A percentile compares a stretch with the other conserved stretches of the same genome.
Evolutionary conservation across 371 early-diverging fungal species (phyloP).

Genomic region (Mucor irregularis): DNA sequence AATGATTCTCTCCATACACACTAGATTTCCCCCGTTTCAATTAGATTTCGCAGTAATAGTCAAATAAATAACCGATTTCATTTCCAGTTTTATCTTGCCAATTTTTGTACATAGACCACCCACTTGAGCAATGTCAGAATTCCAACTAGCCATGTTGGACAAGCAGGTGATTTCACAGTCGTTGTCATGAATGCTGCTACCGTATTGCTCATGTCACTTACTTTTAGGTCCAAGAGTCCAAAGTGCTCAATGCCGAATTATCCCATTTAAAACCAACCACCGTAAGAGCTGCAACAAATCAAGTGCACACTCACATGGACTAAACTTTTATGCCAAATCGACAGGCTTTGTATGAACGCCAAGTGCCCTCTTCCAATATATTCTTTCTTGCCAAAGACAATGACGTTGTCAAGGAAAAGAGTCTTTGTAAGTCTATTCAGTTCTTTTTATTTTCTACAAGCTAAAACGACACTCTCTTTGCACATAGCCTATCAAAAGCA

Average conservation of each 20-base stretch:
- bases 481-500: constrained; percentile 8
- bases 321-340: too few species aligned
- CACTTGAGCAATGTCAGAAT: constrained; percentile 15
- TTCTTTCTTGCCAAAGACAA: constrained; percentile 28
- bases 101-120: too few species aligned
- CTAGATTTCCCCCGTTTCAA: too few species aligned
- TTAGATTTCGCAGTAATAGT: too few species aligned
- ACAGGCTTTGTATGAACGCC: constrained; percentile 27
- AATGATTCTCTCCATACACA: constrained; percentile 35
- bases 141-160: constrained; percentile 4
- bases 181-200: neutral
- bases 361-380: constrained; percentile 31
- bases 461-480: neutral
- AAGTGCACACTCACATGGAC: too few species aligned
- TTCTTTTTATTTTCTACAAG: neutral
- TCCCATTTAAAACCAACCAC: constrained; percentile 17
- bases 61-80: too few species aligned
- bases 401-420: constrained; percentile 13
- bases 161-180: constrained; percentile 5
- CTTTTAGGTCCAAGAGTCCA: constrained; percentile 21
- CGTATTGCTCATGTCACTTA: neutral
- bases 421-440: constrained; percentile 11
- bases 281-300: constrained; percentile 9
- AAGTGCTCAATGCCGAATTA: constrained; percentile 26
- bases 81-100: too few species aligned